Conservation (phyloP, 768 basidiomycete species). For the Kwoniella shandongensis region DNA sequence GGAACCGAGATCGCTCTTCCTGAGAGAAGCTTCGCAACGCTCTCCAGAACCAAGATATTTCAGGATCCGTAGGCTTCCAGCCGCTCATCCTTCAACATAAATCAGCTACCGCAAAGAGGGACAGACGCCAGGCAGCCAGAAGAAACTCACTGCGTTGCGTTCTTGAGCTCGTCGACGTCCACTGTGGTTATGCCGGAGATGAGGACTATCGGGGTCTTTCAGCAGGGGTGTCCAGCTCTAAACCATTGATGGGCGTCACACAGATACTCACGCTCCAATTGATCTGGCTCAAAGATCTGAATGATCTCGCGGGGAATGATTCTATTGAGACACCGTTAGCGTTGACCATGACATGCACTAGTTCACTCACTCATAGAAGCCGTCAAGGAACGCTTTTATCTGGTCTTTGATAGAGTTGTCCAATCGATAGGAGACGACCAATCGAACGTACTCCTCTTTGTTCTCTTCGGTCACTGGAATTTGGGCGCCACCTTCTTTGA, state of each 20-base stretch:
- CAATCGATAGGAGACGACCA: conserved; percentile 90
- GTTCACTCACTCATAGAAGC: conserved; percentile 73
- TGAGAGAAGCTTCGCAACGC: conserved; percentile 96
- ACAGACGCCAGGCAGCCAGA: conserved; percentile 63
- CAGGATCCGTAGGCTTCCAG: conserved; percentile 65
- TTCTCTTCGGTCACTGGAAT: conserved; percentile 94
- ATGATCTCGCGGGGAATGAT: conserved; percentile 96
- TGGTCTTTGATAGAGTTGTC: conserved; percentile 94
- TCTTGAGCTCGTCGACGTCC: conserved; percentile 79
- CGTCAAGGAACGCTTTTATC: conserved; percentile 80
- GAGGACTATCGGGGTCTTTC: conserved; percentile 31
- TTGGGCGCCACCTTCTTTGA: conserved; percentile 80
- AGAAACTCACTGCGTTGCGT: conserved; percentile 48
- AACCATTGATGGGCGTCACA: no score
- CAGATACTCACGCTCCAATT: conserved; percentile 52
- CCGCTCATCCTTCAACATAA: conserved; percentile 49
- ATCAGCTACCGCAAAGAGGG: conserved; percentile 86
- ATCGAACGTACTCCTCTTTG: conserved; percentile 90
- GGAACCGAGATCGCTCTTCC: conserved; percentile 91
- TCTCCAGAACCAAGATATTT: conserved; percentile 99
- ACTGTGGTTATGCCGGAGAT: conserved; percentile 87
- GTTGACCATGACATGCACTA: not conserved
- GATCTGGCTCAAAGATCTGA: conserved; percentile 61
- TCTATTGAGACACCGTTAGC: conserved; percentile 17
- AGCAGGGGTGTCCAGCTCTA: no score